Conservation (phyloP, 345 rosid genomes). For the Turnera subulata region DNA sequence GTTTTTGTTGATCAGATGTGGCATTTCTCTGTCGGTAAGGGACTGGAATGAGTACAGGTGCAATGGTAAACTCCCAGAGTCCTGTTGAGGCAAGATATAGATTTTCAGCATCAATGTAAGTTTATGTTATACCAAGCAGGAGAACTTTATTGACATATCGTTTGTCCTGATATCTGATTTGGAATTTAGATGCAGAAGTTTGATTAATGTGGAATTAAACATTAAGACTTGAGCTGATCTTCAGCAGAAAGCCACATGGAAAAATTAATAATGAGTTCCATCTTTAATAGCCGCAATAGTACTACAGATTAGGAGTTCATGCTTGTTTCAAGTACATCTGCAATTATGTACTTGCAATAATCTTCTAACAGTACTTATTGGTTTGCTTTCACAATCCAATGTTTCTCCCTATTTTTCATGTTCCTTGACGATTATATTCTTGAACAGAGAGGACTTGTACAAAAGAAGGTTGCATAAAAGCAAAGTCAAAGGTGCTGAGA, state of each 20-base stretch:
- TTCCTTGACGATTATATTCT: background rate
- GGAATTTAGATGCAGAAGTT: too few species aligned
- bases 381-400: background rate
- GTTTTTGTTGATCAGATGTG: slow-evolving; percentile 7
- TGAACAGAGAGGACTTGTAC: slow-evolving; percentile 24
- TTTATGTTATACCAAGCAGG: background rate
- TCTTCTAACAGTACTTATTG: too few species aligned
- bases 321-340: too few species aligned
- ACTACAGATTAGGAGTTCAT: too few species aligned
- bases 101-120: slow-evolving; percentile 42
- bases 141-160: background rate
- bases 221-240: too few species aligned
- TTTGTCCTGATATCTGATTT: too few species aligned
- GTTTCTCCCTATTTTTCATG: background rate
- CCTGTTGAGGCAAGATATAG: slow-evolving; percentile 39
- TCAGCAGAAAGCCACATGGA: too few species aligned
- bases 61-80: slow-evolving; percentile 32
- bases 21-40: slow-evolving; percentile 2
- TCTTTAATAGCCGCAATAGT: too few species aligned
- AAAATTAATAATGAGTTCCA: too few species aligned
- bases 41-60: slow-evolving; percentile 24
- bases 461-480: slow-evolving; percentile 19
- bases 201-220: too few species aligned
- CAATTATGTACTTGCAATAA: too few species aligned
- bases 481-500: slow-evolving; percentile 22